phyloP scores from a whole-genome alignment of 805 yeast species.

The Scheffersomyces lignosus region DNA sequence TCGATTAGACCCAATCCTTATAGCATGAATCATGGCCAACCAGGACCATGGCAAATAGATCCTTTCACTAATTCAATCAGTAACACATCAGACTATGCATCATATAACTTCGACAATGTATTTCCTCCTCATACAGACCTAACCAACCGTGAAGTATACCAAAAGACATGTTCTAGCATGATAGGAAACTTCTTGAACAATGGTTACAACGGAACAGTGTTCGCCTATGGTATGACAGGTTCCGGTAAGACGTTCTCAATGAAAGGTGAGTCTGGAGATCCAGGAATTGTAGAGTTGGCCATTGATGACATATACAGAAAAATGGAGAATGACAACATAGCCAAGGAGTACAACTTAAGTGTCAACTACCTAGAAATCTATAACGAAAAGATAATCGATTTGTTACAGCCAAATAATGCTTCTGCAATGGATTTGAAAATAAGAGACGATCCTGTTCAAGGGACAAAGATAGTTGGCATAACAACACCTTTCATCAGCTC shows the following conservation, averaged over 20 bases:
- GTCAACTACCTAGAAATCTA: slow-evolving; percentile 84
- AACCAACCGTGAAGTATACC: slow-evolving; percentile 63
- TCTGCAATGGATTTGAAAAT: slow-evolving; percentile 64
- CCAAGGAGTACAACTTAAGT: slow-evolving; percentile 44
- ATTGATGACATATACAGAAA: slow-evolving; percentile 58
- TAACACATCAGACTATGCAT: slow-evolving; percentile 56
- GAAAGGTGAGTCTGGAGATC: slow-evolving; percentile 65
- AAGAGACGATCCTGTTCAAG: slow-evolving; percentile 71
- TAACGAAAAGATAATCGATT: slow-evolving; percentile 82
- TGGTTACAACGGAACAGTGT: slow-evolving; percentile 85
- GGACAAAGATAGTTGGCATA: slow-evolving; percentile 75
- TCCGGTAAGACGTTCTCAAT: slow-evolving; percentile 88
- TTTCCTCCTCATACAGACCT: slow-evolving; percentile 50
- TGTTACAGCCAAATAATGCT: slow-evolving; percentile 42
- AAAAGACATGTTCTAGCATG: slow-evolving; percentile 51
- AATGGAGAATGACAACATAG: slow-evolving; percentile 25
- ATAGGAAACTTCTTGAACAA: slow-evolving; percentile 54
- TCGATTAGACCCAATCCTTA: slow-evolving; percentile 76
- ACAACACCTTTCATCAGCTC: slow-evolving; percentile 57
- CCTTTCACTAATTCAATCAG: slow-evolving; percentile 37
- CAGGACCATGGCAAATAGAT: slow-evolving; percentile 48
- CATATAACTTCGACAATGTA: slow-evolving; percentile 75
- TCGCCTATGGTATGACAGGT: slow-evolving; percentile 95
- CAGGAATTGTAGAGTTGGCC: slow-evolving; percentile 73
- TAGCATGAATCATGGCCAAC: slow-evolving; percentile 30